Conservation (phyloP, 1,284 basidiomycete species). For the Ustilago bromivora region DNA sequence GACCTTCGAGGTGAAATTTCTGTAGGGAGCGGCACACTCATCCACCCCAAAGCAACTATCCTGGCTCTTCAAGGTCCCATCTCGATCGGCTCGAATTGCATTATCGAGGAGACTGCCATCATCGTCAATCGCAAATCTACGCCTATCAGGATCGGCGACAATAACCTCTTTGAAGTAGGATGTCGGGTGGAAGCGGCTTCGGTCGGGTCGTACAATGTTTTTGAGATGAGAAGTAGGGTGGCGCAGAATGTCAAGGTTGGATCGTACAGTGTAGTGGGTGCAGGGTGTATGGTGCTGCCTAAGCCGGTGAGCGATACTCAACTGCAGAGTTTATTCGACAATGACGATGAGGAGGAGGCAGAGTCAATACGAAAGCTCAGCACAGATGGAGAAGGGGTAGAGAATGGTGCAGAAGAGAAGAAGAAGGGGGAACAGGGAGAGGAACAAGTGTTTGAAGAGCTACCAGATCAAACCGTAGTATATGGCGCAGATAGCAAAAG, state of each 20-base stretch:
- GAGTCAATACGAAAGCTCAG: neutral
- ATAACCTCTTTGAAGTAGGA: conserved; percentile 92
- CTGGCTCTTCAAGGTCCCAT: conserved; percentile 88
- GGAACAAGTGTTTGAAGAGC: conserved; percentile 71
- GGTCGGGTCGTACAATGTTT: conserved; percentile 85
- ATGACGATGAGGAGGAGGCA: conserved; percentile 30
- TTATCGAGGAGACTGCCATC: conserved; percentile 89
- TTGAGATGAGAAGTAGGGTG: conserved; percentile 82
- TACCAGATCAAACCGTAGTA: conserved; percentile 87
- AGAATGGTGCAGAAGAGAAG: neutral
- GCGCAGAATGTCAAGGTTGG: conserved; percentile 82
- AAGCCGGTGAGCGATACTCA: conserved; percentile 24
- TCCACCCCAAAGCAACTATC: conserved; percentile 93
- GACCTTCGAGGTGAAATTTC: conserved; percentile 60
- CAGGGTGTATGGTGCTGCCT: conserved; percentile 73
- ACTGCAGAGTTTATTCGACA: neutral
- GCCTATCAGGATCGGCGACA: conserved; percentile 88
- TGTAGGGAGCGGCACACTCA: conserved; percentile 74
- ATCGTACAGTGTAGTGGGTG: conserved; percentile 83
- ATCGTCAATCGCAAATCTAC: conserved; percentile 79
- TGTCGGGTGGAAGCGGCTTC: conserved; percentile 87
- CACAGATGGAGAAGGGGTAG: neutral
- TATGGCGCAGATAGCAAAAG: conserved; percentile 81
- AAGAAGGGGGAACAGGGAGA: neutral
- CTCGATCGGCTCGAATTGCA: conserved; percentile 85